Evolutionary conservation across 345 rosid genomes (phyloP).

Genomic region (Chamaenerion angustifolium): DNA sequence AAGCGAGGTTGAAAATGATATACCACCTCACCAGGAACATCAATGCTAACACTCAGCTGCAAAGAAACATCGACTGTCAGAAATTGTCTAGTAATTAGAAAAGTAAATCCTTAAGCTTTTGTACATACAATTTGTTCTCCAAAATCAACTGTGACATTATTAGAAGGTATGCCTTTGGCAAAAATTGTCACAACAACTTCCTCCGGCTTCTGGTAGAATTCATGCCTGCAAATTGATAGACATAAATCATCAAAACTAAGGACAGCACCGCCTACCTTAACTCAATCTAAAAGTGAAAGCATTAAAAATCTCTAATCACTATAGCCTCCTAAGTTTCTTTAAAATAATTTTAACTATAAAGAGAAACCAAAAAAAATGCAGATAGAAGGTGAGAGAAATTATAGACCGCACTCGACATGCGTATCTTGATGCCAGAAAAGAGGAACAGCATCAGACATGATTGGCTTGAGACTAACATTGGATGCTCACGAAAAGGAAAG

Average conservation of each 20-base stretch:
- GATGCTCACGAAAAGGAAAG: neutral
- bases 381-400: too few relatives aligned
- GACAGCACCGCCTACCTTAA: neutral
- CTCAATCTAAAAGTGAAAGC: neutral
- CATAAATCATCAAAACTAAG: neutral
- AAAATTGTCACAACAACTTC: constrained; percentile 78
- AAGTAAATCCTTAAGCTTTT: neutral
- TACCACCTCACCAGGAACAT: constrained; percentile 55
- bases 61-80: constrained; percentile 10
- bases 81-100: neutral
- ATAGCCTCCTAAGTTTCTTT: too few relatives aligned
- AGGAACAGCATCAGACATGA: neutral
- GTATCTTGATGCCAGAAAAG: too few relatives aligned
- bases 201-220: constrained; percentile 77
- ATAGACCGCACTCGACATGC: too few relatives aligned
- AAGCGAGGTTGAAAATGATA: constrained; percentile 76
- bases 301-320: too few relatives aligned
- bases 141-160: constrained; percentile 43
- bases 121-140: constrained; percentile 79
- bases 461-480: neutral
- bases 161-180: constrained; percentile 61
- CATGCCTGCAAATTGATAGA: constrained; percentile 40
- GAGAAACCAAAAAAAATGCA: too few relatives aligned
- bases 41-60: constrained; percentile 66
- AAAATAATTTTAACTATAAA: too few relatives aligned